Base-by-base conservation (phyloP, 306 rosid genomes). In the Acacia crassicarpa region DNA sequence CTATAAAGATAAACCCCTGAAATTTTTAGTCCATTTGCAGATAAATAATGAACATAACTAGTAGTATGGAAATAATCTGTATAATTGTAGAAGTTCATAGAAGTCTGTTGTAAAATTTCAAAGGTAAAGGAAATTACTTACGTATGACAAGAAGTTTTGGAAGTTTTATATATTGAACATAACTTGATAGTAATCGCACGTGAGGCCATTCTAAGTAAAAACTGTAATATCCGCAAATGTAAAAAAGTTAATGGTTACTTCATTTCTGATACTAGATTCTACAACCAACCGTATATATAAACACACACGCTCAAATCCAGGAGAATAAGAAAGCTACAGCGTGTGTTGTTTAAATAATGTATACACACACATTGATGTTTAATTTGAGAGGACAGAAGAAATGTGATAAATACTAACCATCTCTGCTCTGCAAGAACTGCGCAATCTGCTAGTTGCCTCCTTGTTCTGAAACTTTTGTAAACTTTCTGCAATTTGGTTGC, bases 401-500 rank as follows among this genome's bases (percentile, higher is more conserved):
- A 51, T 4, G 23, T 10, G 41, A 33, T 68, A 30, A 22, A 30
- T 30, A 80, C 88, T 65, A 76, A 93, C 98, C 98, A 95, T 90
- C 92, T 91, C 80, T 91, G 98, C 84, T 91, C 97, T 45, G 87
- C 92, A 78, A 91, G 90, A 82, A 90, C 91, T 25, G 97, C 94
- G 83, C 94, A 94, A 85, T 94, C 97, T 68, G 97, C 95, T 19
- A 92, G 88, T 81, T 79, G 87, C 81, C 97, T 90, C 84, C 94
- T 85, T 13, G 94, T 91, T 59, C 93, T 84, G 82, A 94, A 94
- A 79, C 97, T 94, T 80, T 90, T 94, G 91, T 94, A 91, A 79
- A 92, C 97, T 83, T 92, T 94, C 85, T 94, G 98, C 80, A 94
- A 78, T 86, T 67, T 92, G 76, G 93, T 63, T 67, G 98, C 98